phyloP scores from a whole-genome alignment of 164 flowering plant species.

The Chloranthus sessilifolius region DNA sequence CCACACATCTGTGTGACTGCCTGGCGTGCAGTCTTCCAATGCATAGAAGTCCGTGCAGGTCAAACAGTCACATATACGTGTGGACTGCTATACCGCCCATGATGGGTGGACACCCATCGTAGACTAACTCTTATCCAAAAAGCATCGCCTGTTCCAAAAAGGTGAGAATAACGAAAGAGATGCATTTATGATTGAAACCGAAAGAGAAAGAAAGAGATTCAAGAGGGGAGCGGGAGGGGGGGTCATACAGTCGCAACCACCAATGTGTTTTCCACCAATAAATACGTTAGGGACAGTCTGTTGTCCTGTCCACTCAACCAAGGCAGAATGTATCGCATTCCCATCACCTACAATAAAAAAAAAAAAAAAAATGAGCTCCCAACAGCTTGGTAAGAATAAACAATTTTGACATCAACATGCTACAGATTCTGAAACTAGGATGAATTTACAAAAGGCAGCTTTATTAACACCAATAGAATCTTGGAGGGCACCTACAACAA shows the following conservation, averaged over 20 bases:
- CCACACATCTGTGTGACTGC: too few relatives aligned
- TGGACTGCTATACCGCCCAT: too few relatives aligned
- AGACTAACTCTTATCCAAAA: background rate
- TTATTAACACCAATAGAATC: too few relatives aligned
- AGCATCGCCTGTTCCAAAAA: background rate
- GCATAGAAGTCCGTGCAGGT: too few relatives aligned
- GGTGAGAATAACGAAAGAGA: background rate
- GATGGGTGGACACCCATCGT: background rate
- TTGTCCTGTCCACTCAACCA: constrained; percentile 67
- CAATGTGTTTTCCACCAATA: constrained; percentile 70
- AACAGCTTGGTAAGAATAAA: too few relatives aligned
- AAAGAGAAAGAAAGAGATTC: background rate
- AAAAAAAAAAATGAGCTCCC: background rate
- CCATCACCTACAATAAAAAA: constrained; percentile 62
- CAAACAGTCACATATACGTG: too few relatives aligned
- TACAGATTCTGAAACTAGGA: too few relatives aligned
- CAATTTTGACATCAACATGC: too few relatives aligned
- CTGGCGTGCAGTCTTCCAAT: too few relatives aligned
- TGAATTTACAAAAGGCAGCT: too few relatives aligned
- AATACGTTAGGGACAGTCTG: constrained; percentile 81
- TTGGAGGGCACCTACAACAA: too few relatives aligned
- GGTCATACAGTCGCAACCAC: constrained; percentile 71
- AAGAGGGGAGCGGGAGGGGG: background rate
- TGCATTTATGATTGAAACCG: background rate
- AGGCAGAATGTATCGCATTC: constrained; percentile 53